Evolutionary conservation across 2,329 filamentous ascomycete species (phyloP).

Genomic region (Aspergillus sp.): DNA sequence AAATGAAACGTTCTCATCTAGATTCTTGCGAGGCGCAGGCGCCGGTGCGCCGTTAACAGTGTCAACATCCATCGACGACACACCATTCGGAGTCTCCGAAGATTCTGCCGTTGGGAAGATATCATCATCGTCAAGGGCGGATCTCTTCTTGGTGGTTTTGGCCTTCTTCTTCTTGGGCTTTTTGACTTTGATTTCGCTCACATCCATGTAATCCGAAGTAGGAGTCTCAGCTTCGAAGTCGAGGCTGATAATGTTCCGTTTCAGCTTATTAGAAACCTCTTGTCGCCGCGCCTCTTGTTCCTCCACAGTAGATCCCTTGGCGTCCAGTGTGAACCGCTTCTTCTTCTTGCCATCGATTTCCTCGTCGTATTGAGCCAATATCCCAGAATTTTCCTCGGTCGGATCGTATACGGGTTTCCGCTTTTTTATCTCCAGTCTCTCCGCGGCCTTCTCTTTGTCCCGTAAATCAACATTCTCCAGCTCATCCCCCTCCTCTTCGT

Average conservation of each 20-base stretch:
- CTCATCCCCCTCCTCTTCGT: conserved; percentile 86
- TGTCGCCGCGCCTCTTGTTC: conserved; percentile 57
- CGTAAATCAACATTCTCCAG: conserved; percentile 52
- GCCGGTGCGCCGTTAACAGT: conserved; percentile 44
- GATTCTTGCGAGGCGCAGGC: conserved; percentile 58
- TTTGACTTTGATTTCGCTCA: conserved; percentile 85
- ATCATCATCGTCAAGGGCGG: conserved; percentile 59
- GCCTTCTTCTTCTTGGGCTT: conserved; percentile 87
- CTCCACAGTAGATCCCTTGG: conserved; percentile 68
- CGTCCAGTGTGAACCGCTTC: conserved; percentile 84
- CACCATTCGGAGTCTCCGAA: conserved; percentile 39
- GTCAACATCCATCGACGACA: conserved; percentile 73
- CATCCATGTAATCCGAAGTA: conserved; percentile 83
- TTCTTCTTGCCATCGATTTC: conserved; percentile 88
- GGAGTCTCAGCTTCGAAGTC: conserved; percentile 66
- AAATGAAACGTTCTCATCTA: conserved; percentile 66
- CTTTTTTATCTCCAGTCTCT: conserved; percentile 84
- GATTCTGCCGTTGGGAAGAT: conserved; percentile 44
- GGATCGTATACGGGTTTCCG: conserved; percentile 87
- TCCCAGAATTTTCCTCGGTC: conserved; percentile 64
- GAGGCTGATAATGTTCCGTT: conserved; percentile 71
- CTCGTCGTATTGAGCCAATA: conserved; percentile 92
- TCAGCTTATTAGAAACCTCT: conserved; percentile 59
- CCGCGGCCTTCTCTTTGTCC: conserved; percentile 48
- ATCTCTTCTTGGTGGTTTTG: conserved; percentile 71